A percentile compares a stretch with the other conserved stretches of the same genome.
Evolutionary conservation across 352 stramenopile genomes (phyloP).

Genomic region (Phytophthora syringae): DNA sequence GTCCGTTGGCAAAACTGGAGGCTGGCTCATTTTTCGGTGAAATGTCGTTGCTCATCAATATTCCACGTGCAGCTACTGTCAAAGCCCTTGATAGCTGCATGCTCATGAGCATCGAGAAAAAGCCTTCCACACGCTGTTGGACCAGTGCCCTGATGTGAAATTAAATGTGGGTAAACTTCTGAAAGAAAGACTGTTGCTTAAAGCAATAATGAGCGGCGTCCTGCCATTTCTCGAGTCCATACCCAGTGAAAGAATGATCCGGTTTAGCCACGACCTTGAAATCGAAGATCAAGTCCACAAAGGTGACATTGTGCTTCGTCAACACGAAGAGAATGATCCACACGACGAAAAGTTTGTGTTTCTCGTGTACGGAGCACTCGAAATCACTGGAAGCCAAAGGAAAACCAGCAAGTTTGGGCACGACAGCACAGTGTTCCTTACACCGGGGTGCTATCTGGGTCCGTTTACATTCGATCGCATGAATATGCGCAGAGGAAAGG

Average conservation of each 20-base stretch:
- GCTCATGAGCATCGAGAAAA: conserved; percentile 85
- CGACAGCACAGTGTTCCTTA: conserved; percentile 66
- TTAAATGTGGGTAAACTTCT: conserved; percentile 59
- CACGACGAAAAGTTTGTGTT: conserved; percentile 57
- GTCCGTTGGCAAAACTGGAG: conserved; percentile 63
- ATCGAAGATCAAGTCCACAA: conserved; percentile 74
- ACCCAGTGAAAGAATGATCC: conserved; percentile 54
- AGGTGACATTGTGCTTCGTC: conserved; percentile 54
- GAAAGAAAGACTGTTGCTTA: conserved; percentile 73
- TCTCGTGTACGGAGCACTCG: conserved; percentile 72
- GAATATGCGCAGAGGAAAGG: conserved; percentile 51
- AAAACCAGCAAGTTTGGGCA: conserved; percentile 22
- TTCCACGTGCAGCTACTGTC: conserved; percentile 74
- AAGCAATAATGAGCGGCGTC: conserved; percentile 77
- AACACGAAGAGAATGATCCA: conserved; percentile 45
- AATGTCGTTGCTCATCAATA: conserved; percentile 85
- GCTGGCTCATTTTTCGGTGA: conserved; percentile 83
- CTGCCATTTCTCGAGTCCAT: conserved; percentile 73
- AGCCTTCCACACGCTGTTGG: conserved; percentile 67
- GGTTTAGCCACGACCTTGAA: conserved; percentile 63
- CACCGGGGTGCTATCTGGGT: conserved; percentile 72
- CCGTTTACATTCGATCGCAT: conserved; percentile 78
- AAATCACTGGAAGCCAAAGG: conserved; percentile 58
- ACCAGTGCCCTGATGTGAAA: conserved; percentile 62
- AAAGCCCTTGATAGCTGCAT: conserved; percentile 74